phyloP scores from a whole-genome alignment of 495 filamentous ascomycete genomes.

The Xylaria grammica region DNA sequence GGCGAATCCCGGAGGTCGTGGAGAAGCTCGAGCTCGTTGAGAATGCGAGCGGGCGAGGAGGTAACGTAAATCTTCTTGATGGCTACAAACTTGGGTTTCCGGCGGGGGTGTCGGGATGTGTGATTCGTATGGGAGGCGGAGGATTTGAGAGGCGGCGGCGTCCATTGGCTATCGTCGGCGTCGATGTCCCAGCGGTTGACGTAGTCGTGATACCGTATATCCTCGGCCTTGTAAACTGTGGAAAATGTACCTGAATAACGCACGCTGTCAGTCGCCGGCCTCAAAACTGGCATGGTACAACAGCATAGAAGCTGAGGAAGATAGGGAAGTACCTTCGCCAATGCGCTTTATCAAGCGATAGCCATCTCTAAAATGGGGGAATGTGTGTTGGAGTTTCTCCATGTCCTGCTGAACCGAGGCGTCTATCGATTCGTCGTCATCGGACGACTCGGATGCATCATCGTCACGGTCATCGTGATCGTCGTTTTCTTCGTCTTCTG shows the following conservation, averaged over 20 bases:
- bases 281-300: neutral
- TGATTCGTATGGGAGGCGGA: conserved; percentile 29
- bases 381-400: conserved; percentile 77
- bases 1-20: conserved; percentile 82
- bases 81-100: conserved; percentile 78
- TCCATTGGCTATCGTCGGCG: conserved; percentile 66
- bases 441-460: conserved; percentile 55
- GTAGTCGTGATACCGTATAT: conserved; percentile 83
- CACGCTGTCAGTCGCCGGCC: neutral
- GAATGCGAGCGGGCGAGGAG: conserved; percentile 86
- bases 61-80: conserved; percentile 99
- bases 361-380: conserved; percentile 77
- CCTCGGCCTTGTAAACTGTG: conserved; percentile 98
- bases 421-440: conserved; percentile 70
- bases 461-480: conserved; percentile 48
- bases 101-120: conserved; percentile 32
- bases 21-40: conserved; percentile 97
- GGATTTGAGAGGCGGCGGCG: conserved; percentile 56
- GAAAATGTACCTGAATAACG: conserved; percentile 83
- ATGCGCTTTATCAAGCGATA: conserved; percentile 96
- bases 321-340: conserved; percentile 73
- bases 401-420: conserved; percentile 81
- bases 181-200: conserved; percentile 86
- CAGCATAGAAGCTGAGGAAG: too few species aligned
- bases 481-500: conserved; percentile 40